Conservation (phyloP, 805 yeast genomes). For the Ogataea degrootiae region DNA sequence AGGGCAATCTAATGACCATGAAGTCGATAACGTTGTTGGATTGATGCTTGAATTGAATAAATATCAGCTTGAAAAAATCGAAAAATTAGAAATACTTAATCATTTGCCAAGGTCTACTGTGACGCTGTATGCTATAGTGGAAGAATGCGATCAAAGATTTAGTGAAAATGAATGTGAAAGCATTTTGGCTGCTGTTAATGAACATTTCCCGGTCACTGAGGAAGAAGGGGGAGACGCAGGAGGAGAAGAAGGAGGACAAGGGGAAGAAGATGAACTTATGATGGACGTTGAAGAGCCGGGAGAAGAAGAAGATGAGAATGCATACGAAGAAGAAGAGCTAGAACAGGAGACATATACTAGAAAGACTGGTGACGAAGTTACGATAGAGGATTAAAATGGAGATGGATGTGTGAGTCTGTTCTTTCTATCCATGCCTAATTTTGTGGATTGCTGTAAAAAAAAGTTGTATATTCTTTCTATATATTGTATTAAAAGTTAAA, state of each 20-base stretch:
- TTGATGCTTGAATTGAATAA: conserved; percentile 40
- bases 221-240: conserved; percentile 24
- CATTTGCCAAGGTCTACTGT: conserved; percentile 77
- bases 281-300: conserved; percentile 7
- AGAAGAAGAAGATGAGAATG: conserved; percentile 19
- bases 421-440: neutral
- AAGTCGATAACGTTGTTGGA: conserved; percentile 27
- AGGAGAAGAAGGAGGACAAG: conserved; percentile 15
- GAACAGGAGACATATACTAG: conserved; percentile 21
- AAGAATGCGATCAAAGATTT: conserved; percentile 88
- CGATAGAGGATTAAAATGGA: conserved; percentile 20
- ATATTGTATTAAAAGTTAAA: too few relatives aligned
- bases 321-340: conserved; percentile 21
- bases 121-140: conserved; percentile 71
- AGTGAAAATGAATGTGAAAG: conserved; percentile 58
- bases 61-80: conserved; percentile 70
- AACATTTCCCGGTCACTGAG: conserved; percentile 44
- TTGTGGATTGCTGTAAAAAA: too few relatives aligned
- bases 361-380: conserved; percentile 10
- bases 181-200: conserved; percentile 52
- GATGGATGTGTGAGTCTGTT: neutral
- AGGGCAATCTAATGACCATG: conserved; percentile 31
- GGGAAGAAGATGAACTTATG: conserved; percentile 17
- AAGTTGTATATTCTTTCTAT: too few relatives aligned
- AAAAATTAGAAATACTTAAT: conserved; percentile 78